phyloP scores from a whole-genome alignment of 1,284 basidiomycete species.

The Chondrostereum purpureum region DNA sequence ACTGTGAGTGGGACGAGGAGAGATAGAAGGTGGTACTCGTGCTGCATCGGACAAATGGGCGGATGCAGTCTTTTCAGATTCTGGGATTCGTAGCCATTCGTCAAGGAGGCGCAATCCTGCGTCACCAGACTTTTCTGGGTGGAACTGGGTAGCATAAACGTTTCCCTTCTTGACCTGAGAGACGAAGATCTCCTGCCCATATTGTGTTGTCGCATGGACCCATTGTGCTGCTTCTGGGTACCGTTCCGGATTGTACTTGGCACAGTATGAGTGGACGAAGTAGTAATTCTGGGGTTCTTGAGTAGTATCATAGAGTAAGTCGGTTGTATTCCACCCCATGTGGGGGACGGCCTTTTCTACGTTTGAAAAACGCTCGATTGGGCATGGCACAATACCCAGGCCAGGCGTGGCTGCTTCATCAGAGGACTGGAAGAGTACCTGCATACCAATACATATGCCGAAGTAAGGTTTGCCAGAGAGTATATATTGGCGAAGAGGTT shows the following conservation, averaged over 20 bases:
- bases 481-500: slow-evolving; percentile 83
- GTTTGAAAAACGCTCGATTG: slow-evolving; percentile 63
- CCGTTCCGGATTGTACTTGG: slow-evolving; percentile 56
- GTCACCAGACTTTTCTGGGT: slow-evolving; percentile 96
- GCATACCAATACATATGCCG: slow-evolving; percentile 98
- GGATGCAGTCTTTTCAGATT: slow-evolving; percentile 29
- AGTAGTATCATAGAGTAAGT: slow-evolving; percentile 44
- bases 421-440: slow-evolving; percentile 87
- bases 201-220: slow-evolving; percentile 86
- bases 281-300: slow-evolving; percentile 71
- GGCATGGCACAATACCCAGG: slow-evolving; percentile 67
- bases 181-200: slow-evolving; percentile 91
- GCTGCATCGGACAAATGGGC: slow-evolving; percentile 18
- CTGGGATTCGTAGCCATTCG: slow-evolving; percentile 73
- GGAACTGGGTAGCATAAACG: slow-evolving; percentile 94
- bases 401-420: slow-evolving; percentile 65
- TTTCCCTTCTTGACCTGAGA: slow-evolving; percentile 81
- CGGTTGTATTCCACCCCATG: slow-evolving; percentile 93
- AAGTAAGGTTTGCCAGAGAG: slow-evolving; percentile 90
- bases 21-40: slow-evolving; percentile 21
- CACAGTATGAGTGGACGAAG: slow-evolving; percentile 96
- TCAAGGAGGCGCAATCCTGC: slow-evolving; percentile 82
- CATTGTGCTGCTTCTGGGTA: slow-evolving; percentile 58
- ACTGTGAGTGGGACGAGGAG: slow-evolving; percentile 45
- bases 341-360: slow-evolving; percentile 88